A percentile compares a stretch with the other conserved stretches of the same genome.
Conservation (phyloP, 2,329 filamentous ascomycete species). For the Trichoderma oligosporum region DNA sequence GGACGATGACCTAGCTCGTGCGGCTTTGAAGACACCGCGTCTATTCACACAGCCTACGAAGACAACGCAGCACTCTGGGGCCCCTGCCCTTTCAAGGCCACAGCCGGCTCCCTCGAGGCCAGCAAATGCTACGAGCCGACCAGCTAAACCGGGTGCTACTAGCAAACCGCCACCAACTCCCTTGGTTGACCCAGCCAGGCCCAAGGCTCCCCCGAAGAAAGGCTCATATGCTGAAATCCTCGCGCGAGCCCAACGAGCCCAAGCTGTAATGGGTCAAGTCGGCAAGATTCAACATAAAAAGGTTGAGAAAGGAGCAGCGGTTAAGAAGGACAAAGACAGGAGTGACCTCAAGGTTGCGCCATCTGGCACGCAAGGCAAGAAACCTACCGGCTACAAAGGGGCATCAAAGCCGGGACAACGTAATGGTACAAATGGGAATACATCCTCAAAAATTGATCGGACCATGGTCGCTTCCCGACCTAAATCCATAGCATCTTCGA, state of each 20-base stretch:
- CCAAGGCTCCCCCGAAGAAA: constrained; percentile 58
- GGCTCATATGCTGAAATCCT: constrained; percentile 72
- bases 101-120: constrained; percentile 13
- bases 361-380: constrained; percentile 31
- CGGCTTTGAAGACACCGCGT: constrained; percentile 43
- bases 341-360: constrained; percentile 38
- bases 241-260: constrained; percentile 65
- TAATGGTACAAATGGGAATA: constrained; percentile 25
- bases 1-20: constrained; percentile 45
- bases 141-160: constrained; percentile 22
- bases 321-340: constrained; percentile 42
- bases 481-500: constrained; percentile 17
- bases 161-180: constrained; percentile 27
- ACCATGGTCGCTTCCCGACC: constrained; percentile 4
- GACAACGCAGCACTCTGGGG: constrained; percentile 25
- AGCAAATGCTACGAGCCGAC: not conserved
- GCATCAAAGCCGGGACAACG: constrained; percentile 31
- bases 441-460: constrained; percentile 8
- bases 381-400: constrained; percentile 29
- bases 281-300: constrained; percentile 74
- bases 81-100: constrained; percentile 20
- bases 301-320: constrained; percentile 59
- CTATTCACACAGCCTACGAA: constrained; percentile 21
- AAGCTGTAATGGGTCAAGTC: constrained; percentile 57
- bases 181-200: constrained; percentile 37